These are phyloP conservation scores for Mycosphaerella sp. DNA, from an alignment of 2,329 filamentous ascomycete species.

Conservation along the genomic window DNA sequence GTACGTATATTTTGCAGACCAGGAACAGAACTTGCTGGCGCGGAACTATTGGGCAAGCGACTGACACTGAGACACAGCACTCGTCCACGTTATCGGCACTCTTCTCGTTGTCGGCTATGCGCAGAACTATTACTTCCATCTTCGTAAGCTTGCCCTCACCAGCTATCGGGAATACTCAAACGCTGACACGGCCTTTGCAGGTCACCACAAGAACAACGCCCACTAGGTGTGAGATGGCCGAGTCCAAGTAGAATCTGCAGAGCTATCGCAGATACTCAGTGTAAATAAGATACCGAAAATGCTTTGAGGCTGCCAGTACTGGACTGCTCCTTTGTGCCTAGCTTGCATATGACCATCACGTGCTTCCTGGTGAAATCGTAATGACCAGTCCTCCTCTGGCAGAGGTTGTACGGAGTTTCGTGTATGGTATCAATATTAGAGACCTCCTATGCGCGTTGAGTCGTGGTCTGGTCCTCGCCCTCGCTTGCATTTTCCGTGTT, in stretches of 20 bases:
- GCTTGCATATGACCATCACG: neutral
- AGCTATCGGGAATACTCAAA: neutral
- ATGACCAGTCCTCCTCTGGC: neutral
- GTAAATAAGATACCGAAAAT: constrained; percentile 22
- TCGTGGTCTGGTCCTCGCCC: neutral
- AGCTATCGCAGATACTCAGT: constrained; percentile 12
- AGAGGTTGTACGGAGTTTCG: neutral
- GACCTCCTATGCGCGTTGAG: neutral
- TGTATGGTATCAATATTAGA: neutral
- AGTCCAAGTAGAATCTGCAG: constrained; percentile 7
- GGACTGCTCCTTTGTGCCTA: neutral
- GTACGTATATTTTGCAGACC: constrained; percentile 53
- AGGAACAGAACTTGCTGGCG: neutral
- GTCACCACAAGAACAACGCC: constrained; percentile 99
- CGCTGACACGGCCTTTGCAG: constrained; percentile 44
- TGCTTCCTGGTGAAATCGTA: neutral
- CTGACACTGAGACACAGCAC: constrained; percentile 51
- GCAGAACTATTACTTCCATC: constrained; percentile 99
- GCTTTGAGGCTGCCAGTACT: constrained; percentile 10
- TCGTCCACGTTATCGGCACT: constrained; percentile 76
- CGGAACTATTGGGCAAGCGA: neutral
- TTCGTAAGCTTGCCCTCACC: constrained; percentile 62
- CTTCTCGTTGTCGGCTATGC: constrained; percentile 82
- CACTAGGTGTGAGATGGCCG: constrained; percentile 55
- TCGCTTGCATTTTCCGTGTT: neutral